Conservation (phyloP, 805 yeast genomes). For the Kluyveromyces aestuarii region DNA sequence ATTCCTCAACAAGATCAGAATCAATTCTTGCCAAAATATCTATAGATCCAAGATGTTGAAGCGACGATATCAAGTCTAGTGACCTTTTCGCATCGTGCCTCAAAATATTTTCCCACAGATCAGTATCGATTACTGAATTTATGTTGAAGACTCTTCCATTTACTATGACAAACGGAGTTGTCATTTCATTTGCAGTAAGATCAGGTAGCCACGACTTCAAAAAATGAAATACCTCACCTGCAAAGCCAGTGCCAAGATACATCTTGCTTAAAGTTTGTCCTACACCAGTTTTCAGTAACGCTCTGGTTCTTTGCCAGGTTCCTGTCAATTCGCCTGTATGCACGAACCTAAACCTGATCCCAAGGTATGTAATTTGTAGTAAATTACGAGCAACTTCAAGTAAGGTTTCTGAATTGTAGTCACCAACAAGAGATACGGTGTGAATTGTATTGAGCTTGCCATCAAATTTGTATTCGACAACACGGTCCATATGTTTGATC, state of each 20-base stretch:
- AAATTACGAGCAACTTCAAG: slow-evolving; percentile 36
- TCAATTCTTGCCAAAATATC: slow-evolving; percentile 11
- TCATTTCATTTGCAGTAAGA: slow-evolving; percentile 12
- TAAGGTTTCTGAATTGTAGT: slow-evolving; percentile 33
- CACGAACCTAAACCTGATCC: slow-evolving; percentile 34
- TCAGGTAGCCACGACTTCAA: slow-evolving; percentile 22
- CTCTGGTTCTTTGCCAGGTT: slow-evolving; percentile 16
- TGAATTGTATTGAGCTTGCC: slow-evolving; percentile 19
- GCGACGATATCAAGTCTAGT: slow-evolving; percentile 25
- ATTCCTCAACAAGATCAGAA: slow-evolving; percentile 40
- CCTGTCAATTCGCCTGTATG: slow-evolving; percentile 17
- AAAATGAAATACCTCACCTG: neutral
- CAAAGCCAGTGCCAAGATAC: neutral
- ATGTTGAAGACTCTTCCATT: slow-evolving; percentile 40
- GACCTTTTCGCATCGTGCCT: slow-evolving; percentile 42
- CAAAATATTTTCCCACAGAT: slow-evolving; percentile 20
- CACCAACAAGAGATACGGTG: slow-evolving; percentile 51
- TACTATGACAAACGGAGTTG: slow-evolving; percentile 35
- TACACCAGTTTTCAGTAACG: slow-evolving; percentile 14
- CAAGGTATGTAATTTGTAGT: slow-evolving; percentile 19
- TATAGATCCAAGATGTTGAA: slow-evolving; percentile 16
- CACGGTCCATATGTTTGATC: slow-evolving; percentile 10
- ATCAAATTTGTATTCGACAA: slow-evolving; percentile 14
- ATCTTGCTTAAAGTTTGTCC: slow-evolving; percentile 16
- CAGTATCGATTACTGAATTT: neutral